Evolutionary conservation across 2,329 filamentous ascomycete species (phyloP).

Genomic region (Eutypella sp.): DNA sequence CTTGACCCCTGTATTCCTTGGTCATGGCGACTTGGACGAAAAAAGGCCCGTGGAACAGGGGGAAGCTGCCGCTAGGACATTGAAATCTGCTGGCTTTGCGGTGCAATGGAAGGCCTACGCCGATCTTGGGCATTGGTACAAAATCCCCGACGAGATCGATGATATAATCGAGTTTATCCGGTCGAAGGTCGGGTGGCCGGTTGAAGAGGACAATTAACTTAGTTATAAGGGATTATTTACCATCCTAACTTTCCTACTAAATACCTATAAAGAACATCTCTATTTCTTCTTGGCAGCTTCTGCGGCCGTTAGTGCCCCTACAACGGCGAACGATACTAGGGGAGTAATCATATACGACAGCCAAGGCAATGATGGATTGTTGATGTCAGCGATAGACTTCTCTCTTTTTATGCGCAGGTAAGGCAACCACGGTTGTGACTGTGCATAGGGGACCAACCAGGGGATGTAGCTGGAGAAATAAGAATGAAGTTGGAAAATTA

Average conservation of each 20-base stretch:
- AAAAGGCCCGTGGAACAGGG: slow-evolving; percentile 31
- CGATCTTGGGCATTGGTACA: slow-evolving; percentile 42
- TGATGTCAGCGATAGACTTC: neutral
- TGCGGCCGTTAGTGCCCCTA: slow-evolving; percentile 13
- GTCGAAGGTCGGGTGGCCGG: slow-evolving; percentile 2
- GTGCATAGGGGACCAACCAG: neutral
- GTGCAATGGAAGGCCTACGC: slow-evolving; percentile 36
- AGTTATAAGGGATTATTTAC: too few species aligned
- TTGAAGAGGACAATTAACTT: neutral
- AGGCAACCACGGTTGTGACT: neutral
- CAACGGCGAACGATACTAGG: slow-evolving; percentile 14
- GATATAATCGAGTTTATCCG: slow-evolving; percentile 35
- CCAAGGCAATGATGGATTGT: slow-evolving; percentile 1
- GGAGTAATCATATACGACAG: slow-evolving; percentile 16
- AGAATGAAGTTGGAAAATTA: slow-evolving; percentile 2
- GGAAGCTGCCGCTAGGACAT: slow-evolving; percentile 21
- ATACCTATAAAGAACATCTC: too few species aligned
- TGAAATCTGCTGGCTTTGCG: slow-evolving; percentile 27
- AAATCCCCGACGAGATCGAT: slow-evolving; percentile 42
- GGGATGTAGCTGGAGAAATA: neutral
- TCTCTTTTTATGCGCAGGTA: neutral
- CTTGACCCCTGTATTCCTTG: slow-evolving; percentile 37
- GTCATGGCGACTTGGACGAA: slow-evolving; percentile 36
- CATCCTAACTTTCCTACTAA: too few species aligned
- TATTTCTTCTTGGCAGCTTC: slow-evolving; percentile 10